Evolutionary conservation across 1,139 yeast genomes (phyloP).

Genomic region (Pichia sp.): DNA sequence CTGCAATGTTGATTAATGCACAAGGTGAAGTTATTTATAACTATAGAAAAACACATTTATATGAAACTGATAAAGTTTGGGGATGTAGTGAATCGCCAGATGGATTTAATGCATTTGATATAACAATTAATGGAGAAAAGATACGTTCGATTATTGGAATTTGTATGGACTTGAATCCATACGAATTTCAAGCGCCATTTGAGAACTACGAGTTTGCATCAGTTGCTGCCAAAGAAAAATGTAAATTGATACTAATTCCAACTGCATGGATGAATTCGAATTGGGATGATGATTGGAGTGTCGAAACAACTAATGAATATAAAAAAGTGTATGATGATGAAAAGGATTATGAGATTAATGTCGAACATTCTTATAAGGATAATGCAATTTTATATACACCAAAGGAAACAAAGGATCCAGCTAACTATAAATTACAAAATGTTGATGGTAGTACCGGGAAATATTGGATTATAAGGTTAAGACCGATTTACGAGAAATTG

Average conservation of each 20-base stretch:
- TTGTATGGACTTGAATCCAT: constrained; percentile 94
- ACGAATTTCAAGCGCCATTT: constrained; percentile 76
- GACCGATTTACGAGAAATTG: constrained; percentile 32
- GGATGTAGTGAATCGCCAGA: constrained; percentile 68
- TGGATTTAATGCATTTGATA: constrained; percentile 41
- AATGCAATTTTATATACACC: constrained; percentile 7
- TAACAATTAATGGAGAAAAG: constrained; percentile 30
- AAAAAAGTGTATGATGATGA: constrained; percentile 14
- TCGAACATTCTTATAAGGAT: constrained; percentile 5
- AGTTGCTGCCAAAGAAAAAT: constrained; percentile 42
- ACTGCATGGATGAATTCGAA: constrained; percentile 71
- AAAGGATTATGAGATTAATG: constrained; percentile 13
- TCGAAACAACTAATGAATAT: constrained; percentile 13
- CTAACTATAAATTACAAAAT: constrained; percentile 11
- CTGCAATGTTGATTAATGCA: constrained; percentile 61
- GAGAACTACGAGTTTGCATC: constrained; percentile 63
- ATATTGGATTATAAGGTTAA: constrained; percentile 68
- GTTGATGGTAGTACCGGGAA: constrained; percentile 24
- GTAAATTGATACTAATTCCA: constrained; percentile 62
- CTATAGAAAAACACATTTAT: constrained; percentile 73
- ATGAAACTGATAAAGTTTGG: constrained; percentile 76
- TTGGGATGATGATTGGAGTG: constrained; percentile 25
- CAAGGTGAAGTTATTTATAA: constrained; percentile 54
- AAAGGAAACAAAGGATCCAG: constrained; percentile 6
- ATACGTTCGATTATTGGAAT: constrained; percentile 62